Conservation (phyloP, 192 early-diverging fungal genomes). For the Coemansia javaensis region DNA sequence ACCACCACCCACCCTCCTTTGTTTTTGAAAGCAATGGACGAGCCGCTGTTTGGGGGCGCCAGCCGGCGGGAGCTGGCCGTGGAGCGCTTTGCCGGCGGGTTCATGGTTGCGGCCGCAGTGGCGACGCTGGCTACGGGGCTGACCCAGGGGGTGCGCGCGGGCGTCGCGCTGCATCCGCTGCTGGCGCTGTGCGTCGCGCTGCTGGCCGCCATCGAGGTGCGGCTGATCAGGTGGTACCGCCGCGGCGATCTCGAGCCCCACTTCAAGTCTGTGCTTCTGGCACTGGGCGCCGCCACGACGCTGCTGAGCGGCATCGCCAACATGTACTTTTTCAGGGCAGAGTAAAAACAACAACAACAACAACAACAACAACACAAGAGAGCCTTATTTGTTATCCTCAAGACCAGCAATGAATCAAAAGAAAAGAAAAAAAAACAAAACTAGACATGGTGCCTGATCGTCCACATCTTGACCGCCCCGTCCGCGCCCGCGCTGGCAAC, state of each 20-base stretch:
- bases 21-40: constrained; percentile 24
- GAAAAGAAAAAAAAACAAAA: constrained; percentile 1
- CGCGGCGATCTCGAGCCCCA: constrained; percentile 53
- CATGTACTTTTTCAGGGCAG: constrained; percentile 51
- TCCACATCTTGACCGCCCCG: constrained; percentile 73
- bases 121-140: constrained; percentile 16
- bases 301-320: constrained; percentile 43
- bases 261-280: constrained; percentile 40
- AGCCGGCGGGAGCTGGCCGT: constrained; percentile 46
- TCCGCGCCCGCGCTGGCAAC: constrained; percentile 79
- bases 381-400: too few species aligned
- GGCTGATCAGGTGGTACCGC: constrained; percentile 52
- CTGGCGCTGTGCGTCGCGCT: constrained; percentile 19
- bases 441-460: not conserved
- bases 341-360: too few species aligned
- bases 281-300: constrained; percentile 21
- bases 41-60: constrained; percentile 51
- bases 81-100: constrained; percentile 29
- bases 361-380: too few species aligned
- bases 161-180: constrained; percentile 19
- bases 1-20: not conserved
- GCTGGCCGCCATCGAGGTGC: constrained; percentile 40
- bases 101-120: constrained; percentile 11
- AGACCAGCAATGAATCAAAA: too few species aligned
- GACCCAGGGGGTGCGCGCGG: constrained; percentile 12